A percentile compares a stretch with the other conserved stretches of the same genome.
phyloP scores from a whole-genome alignment of 2,329 filamentous ascomycete species.

The Oidium heveae region DNA sequence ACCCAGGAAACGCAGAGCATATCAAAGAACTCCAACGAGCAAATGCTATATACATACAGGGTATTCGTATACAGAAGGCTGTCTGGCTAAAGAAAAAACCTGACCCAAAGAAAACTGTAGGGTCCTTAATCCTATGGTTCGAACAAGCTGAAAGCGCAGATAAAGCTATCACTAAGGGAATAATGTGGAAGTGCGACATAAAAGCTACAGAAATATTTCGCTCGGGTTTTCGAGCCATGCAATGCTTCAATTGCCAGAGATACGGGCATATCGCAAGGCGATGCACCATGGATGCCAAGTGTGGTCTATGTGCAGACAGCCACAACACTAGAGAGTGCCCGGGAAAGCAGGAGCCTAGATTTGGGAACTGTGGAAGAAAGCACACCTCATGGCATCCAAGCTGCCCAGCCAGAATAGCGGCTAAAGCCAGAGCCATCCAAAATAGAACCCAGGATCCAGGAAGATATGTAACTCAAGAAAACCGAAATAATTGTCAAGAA shows the following conservation, averaged over 20 bases:
- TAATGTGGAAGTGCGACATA: neutral
- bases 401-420: neutral
- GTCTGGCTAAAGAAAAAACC: neutral
- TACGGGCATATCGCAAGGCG: neutral
- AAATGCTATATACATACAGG: neutral
- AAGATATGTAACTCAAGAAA: neutral
- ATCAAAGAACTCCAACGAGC: neutral
- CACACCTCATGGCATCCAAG: neutral
- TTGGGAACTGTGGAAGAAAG: neutral
- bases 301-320: no score
- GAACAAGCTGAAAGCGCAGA: no score
- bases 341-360: neutral
- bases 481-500: no score
- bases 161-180: neutral
- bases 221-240: neutral
- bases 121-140: neutral
- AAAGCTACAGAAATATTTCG: neutral
- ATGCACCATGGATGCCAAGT: no score
- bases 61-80: neutral
- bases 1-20: neutral
- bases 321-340: neutral
- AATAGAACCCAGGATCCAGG: neutral
- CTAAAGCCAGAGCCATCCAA: neutral
- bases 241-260: conserved; percentile 1
- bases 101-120: neutral